Conservation (phyloP, 495 filamentous ascomycete species). For the Aspergillus haitiensis region DNA sequence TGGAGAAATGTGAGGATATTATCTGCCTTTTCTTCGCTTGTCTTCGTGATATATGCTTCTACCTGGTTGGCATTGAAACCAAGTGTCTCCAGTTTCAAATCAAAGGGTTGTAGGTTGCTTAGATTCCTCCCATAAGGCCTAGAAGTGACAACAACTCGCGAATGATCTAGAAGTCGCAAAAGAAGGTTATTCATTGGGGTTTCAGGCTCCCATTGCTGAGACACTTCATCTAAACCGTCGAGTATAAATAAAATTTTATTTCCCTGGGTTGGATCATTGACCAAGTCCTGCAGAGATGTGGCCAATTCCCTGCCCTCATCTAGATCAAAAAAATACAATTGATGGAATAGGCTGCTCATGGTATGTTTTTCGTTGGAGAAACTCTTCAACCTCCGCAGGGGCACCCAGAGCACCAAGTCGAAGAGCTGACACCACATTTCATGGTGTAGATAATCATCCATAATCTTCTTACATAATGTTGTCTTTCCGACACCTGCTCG, state of each 20-base stretch:
- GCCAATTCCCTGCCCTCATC: no score
- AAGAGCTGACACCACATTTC: conserved; percentile 32
- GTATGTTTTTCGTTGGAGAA: conserved; percentile 12
- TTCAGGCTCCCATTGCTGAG: conserved; percentile 23
- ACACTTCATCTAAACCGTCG: conserved; percentile 46
- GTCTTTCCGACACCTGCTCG: conserved; percentile 48
- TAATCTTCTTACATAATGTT: conserved; percentile 49
- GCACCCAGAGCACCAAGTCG: conserved; percentile 42
- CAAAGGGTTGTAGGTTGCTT: conserved; percentile 4
- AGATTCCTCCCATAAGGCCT: conserved; percentile 19
- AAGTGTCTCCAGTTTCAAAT: conserved; percentile 23
- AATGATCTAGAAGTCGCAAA: conserved; percentile 33
- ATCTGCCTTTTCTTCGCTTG: neutral
- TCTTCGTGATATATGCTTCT: conserved; percentile 30
- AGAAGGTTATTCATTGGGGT: conserved; percentile 25
- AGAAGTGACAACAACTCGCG: conserved; percentile 27
- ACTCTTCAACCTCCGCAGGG: conserved; percentile 28
- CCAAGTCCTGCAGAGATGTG: no score
- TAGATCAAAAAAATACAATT: conserved; percentile 31
- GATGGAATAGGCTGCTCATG: conserved; percentile 25
- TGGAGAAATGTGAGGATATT: conserved; percentile 33
- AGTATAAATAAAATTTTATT: conserved; percentile 33
- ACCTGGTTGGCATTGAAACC: conserved; percentile 22
- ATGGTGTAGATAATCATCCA: conserved; percentile 24
- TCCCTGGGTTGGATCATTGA: no score